Evolutionary conservation across 768 basidiomycete genomes (phyloP).

Genomic region (Fomitopsis serialis): DNA sequence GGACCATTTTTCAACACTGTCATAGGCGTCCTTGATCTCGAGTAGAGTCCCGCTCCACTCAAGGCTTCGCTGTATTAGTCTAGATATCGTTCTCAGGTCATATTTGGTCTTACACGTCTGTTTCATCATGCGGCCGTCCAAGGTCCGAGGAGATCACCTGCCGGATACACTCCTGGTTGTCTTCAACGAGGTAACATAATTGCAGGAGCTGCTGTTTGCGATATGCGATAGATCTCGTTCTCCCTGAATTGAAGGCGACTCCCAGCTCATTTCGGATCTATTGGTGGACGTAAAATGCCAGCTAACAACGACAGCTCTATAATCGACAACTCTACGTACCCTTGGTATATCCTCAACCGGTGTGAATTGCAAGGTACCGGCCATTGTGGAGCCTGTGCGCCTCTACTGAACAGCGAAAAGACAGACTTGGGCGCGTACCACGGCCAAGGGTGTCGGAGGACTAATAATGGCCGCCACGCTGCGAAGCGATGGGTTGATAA

Average conservation of each 20-base stretch:
- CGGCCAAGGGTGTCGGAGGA: no score
- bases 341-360: no score
- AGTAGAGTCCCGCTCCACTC: constrained; percentile 52
- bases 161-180: constrained; percentile 59
- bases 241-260: constrained; percentile 59
- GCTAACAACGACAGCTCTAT: no score
- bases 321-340: no score
- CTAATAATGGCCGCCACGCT: no score
- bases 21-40: constrained; percentile 49
- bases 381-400: no score
- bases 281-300: no score
- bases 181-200: constrained; percentile 67
- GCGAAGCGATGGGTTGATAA: no score
- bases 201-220: constrained; percentile 75
- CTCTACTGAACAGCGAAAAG: no score
- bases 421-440: no score
- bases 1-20: constrained; percentile 71
- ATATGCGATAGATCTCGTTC: constrained; percentile 57
- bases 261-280: constrained; percentile 54
- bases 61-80: constrained; percentile 34
- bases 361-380: no score
- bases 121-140: constrained; percentile 56
- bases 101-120: constrained; percentile 33
- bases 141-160: constrained; percentile 58
- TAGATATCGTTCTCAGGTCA: neutral